phyloP scores from a whole-genome alignment of 768 basidiomycete species.

The Daedalea quercina region DNA sequence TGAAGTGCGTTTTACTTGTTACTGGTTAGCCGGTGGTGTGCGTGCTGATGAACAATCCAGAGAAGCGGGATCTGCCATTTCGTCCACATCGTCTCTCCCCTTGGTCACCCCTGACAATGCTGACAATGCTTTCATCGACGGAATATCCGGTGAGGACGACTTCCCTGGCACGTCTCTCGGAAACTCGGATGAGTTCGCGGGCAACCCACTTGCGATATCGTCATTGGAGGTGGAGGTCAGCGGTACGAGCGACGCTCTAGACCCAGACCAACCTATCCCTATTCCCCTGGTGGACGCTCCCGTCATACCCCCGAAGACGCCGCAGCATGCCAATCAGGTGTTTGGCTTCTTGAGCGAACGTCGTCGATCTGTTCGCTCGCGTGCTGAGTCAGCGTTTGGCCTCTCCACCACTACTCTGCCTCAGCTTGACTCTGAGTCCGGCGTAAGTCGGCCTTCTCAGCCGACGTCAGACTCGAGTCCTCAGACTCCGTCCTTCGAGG shows the following conservation, averaged over 20 bases:
- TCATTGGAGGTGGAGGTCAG: slow-evolving; percentile 76
- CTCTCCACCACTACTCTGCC: not conserved
- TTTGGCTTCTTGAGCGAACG: slow-evolving; percentile 63
- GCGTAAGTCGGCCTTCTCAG: slow-evolving; percentile 7
- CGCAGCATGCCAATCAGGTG: slow-evolving; percentile 67
- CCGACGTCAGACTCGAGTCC: slow-evolving; percentile 11
- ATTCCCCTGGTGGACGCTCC: not conserved
- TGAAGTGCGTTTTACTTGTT: slow-evolving; percentile 40
- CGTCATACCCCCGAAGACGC: slow-evolving; percentile 36
- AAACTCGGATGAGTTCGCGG: not conserved
- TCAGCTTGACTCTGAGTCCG: not conserved
- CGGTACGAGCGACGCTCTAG: slow-evolving; percentile 36
- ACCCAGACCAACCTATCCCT: slow-evolving; percentile 9
- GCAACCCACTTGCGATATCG: slow-evolving; percentile 42
- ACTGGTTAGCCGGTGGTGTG: not conserved
- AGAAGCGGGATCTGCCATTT: slow-evolving; percentile 31
- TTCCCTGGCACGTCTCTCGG: not conserved
- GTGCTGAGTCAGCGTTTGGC: not conserved
- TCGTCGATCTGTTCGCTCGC: slow-evolving; percentile 25
- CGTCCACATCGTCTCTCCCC: slow-evolving; percentile 40
- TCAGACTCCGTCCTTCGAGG: slow-evolving; percentile 12
- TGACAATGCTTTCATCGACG: slow-evolving; percentile 31
- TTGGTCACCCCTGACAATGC: slow-evolving; percentile 41
- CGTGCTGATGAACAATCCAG: slow-evolving; percentile 28
- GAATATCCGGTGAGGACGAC: slow-evolving; percentile 7